A percentile compares a stretch with the other conserved stretches of the same genome.
Evolutionary conservation across 768 basidiomycete species (phyloP).

Genomic region (Leccinum ochraceum): DNA sequence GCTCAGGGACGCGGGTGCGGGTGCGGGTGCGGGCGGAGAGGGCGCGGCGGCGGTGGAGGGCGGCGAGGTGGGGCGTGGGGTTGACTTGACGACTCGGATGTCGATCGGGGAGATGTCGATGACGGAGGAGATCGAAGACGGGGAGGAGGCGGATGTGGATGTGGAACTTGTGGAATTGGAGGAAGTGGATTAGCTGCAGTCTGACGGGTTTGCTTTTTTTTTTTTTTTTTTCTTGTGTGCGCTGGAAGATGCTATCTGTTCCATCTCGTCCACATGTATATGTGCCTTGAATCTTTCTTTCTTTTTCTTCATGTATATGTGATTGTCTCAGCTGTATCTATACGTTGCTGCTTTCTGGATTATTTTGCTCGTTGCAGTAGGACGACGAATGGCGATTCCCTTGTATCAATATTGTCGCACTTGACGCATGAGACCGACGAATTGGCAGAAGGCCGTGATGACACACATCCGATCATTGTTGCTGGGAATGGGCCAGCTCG

Average conservation of each 20-base stretch:
- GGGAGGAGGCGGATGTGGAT: constrained; percentile 12
- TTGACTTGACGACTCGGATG: neutral
- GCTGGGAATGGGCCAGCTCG: no score
- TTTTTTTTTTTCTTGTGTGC: neutral
- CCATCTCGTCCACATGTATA: neutral
- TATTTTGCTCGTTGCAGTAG: neutral
- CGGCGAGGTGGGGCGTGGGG: neutral
- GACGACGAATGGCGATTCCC: no score
- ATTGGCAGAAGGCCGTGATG: no score
- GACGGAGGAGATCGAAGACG: constrained; percentile 3
- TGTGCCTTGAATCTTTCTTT: neutral
- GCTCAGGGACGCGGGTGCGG: constrained; percentile 29
- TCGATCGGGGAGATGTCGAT: neutral
- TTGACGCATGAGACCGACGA: no score
- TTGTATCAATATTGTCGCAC: no score
- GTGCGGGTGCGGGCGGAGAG: neutral
- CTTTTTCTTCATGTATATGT: constrained; percentile 5
- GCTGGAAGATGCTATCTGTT: constrained; percentile 19
- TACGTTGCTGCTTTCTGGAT: constrained; percentile 11
- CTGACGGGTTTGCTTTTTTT: neutral
- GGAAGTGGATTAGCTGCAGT: constrained; percentile 13
- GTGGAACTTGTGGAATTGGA: constrained; percentile 4
- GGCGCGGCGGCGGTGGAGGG: neutral
- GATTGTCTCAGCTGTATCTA: constrained; percentile 18
- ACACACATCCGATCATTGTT: no score